Evolutionary conservation across 2,329 filamentous ascomycete genomes (phyloP), one percentile per base, ranked within the genome.

Genomic region (Stemphylium lycopersici): DNA sequence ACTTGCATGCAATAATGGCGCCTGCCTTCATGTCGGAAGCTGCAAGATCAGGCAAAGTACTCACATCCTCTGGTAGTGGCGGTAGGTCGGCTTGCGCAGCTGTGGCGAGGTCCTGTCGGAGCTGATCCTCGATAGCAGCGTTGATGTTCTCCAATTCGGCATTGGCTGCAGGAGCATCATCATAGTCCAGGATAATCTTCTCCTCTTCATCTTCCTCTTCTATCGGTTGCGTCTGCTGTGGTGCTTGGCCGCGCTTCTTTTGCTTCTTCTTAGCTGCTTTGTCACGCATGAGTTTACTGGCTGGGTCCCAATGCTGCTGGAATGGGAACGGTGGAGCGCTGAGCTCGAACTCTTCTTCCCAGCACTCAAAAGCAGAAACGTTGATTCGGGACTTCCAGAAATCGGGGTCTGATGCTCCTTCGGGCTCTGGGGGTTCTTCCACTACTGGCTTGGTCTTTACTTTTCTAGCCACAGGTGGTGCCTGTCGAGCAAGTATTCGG

Each of bases 321-420:
- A 97, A 97, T 0, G 93, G 93, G 68, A 96, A 97, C 0, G 93
- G 90, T 0, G 93, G 93, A 31, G 90, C 83, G 48, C 84, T 89
- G 40, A 96, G 79, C 29, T 83, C 78, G 29, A 67, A 66, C 3
- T 73, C 70, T 42, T 75, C 70, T n/a, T 90, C 82, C 58, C 87
- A 85, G 74, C 93, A 97, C 72, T 98, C 93, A 0, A 96, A 90
- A 18, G 91, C 93, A 20, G 84, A 83, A 56, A 96, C 86, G 10
- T 79, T 83, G 55, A 97, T 87, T 62, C 87, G 91, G 4, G 84
- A 78, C 62, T 85, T 85, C 93, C 93, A 97, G 18, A 84, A 81
- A 26, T 89, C 82, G 0, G 82, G 76, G 39, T 85, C 81, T 39
- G 83, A 61, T 32, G 63, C 63, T 7, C 60, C 62, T 37, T 68